Conservation (phyloP, 2,329 filamentous ascomycete genomes). For the Diaporthe destruens region DNA sequence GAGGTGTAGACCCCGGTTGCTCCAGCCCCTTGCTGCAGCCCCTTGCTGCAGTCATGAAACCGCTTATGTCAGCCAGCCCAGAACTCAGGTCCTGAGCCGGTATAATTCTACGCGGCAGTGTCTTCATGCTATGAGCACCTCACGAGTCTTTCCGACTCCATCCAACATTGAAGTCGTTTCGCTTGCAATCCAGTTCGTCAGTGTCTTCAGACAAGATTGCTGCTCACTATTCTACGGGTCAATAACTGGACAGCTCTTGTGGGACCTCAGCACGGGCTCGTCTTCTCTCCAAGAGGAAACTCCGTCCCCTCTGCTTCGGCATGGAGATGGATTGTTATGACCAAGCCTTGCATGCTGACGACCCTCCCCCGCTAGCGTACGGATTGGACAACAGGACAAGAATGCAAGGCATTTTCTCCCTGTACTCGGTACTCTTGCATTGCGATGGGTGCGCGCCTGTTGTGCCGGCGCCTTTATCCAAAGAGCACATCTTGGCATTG, state of each 20-base stretch:
- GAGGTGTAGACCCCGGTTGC: not conserved
- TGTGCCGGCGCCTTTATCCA: slow-evolving; percentile 21
- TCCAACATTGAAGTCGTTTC: too few species aligned
- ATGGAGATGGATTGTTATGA: too few species aligned
- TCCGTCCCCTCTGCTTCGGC: not conserved
- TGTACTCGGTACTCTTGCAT: not conserved
- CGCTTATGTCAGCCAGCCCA: slow-evolving; percentile 11
- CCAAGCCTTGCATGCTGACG: not conserved
- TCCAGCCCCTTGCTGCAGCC: not conserved
- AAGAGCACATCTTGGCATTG: slow-evolving; percentile 10
- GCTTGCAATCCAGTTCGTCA: too few species aligned
- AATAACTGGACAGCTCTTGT: too few species aligned
- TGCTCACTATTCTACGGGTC: not conserved
- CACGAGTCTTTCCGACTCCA: not conserved
- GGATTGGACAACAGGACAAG: not conserved
- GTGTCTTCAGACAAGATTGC: not conserved
- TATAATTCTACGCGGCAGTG: not conserved
- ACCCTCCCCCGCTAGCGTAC: too few species aligned
- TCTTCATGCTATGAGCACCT: not conserved
- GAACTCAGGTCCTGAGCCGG: not conserved
- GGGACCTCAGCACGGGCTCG: not conserved
- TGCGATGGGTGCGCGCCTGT: not conserved
- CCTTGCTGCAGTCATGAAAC: slow-evolving; percentile 7
- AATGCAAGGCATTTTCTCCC: not conserved
- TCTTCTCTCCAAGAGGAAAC: not conserved